Evolutionary conservation across 768 basidiomycete genomes (phyloP), one percentile per base, ranked within the genome.

Genomic region (Grammothele lineata): DNA sequence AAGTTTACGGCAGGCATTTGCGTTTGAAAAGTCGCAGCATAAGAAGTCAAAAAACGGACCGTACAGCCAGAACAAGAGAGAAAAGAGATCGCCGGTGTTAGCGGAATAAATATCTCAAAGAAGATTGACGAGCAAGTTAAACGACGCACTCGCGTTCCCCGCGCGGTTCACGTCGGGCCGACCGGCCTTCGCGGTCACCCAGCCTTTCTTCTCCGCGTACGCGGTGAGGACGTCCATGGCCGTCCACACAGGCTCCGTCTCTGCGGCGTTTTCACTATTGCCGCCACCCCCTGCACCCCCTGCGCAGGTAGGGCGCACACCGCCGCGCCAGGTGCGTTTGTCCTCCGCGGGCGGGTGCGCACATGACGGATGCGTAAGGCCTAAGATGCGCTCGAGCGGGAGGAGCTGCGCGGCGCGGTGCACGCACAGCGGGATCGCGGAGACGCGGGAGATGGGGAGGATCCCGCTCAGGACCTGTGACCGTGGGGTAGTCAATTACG

Each of bases 101-200:
- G n/a, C n/a, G n/a, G n/a, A n/a, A n/a, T n/a, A n/a, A n/a, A n/a
- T n/a, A n/a, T n/a, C n/a, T n/a, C n/a, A n/a, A n/a, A n/a, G n/a
- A n/a, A n/a, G n/a, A n/a, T n/a, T n/a, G n/a, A n/a, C n/a, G n/a
- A n/a, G n/a, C n/a, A n/a, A n/a, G n/a, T n/a, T n/a, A n/a, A n/a
- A n/a, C n/a, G 7, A 78, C 90, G 63, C 62, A 92, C 92, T 83
- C 10, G 83, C 80, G 62, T 94, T 94, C 25, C 92, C 94, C 3
- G 94, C 90, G 34, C 94, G 78, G 59, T 91, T 84, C 19, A 87
- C 70, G 66, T 98, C 94, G 2, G 92, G 85, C 51, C 94, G 66
- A 1, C 92, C 93, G 5, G 89, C 89, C 64, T 92, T 88, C 9
- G 94, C 93, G 25, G 94, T 97, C 34, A 93, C 65, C 83, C 85